These are phyloP conservation scores for Pseudoneurospora amorphoporcata DNA, from an alignment of 495 filamentous ascomycete genomes.

Conservation along the genomic window DNA sequence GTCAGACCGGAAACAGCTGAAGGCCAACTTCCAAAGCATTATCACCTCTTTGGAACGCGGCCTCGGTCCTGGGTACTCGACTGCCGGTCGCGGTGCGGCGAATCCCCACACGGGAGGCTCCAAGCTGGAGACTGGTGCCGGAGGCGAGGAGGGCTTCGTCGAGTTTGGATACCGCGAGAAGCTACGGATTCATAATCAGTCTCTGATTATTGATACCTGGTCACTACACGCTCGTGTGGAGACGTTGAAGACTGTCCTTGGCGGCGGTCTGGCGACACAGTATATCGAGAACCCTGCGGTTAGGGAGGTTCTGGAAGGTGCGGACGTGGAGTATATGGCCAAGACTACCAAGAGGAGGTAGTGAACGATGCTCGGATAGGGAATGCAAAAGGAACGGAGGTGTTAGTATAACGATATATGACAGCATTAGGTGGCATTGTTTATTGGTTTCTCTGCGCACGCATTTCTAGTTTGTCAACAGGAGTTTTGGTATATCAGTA, in stretches of 20 bases:
- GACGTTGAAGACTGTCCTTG: conserved; percentile 63
- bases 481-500: neutral
- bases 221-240: conserved; percentile 76
- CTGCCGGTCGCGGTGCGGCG: conserved; percentile 24
- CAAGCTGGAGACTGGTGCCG: conserved; percentile 34
- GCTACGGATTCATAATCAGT: conserved; percentile 61
- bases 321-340: conserved; percentile 22
- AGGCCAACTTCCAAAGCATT: conserved; percentile 72
- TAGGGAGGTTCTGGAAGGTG: conserved; percentile 50
- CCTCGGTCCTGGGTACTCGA: conserved; percentile 38
- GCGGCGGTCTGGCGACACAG: conserved; percentile 71
- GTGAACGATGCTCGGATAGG: neutral
- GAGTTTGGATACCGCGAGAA: conserved; percentile 71
- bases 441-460: neutral
- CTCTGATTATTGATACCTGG: conserved; percentile 81
- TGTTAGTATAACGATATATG: neutral
- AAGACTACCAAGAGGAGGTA: neutral
- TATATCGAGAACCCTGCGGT: conserved; percentile 74
- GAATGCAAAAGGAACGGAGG: neutral
- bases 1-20: conserved; percentile 66
- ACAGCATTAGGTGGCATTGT: neutral
- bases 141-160: conserved; percentile 59
- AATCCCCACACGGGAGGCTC: conserved; percentile 37
- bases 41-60: conserved; percentile 69
- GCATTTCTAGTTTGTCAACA: neutral